These are phyloP conservation scores for Colletotrichum simmondsii DNA, from an alignment of 2,329 filamentous ascomycete genomes.

Conservation along the genomic window DNA sequence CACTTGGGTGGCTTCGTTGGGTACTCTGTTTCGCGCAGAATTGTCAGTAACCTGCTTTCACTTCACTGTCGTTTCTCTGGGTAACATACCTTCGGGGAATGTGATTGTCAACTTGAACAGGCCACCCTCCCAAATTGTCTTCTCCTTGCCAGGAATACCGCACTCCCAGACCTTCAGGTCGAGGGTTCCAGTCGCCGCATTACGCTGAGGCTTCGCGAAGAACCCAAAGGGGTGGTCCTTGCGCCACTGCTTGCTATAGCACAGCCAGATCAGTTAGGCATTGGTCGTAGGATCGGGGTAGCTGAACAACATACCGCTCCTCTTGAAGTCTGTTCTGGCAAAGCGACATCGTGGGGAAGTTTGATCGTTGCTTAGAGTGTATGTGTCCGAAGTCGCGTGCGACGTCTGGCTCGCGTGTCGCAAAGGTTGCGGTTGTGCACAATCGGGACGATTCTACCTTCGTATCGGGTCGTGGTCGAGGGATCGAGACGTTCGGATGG, in stretches of 20 bases:
- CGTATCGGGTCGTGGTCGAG: not conserved
- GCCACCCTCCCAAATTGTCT: conserved; percentile 98
- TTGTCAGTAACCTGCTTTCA: conserved; percentile 35
- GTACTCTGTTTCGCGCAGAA: conserved; percentile 74
- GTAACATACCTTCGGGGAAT: conserved; percentile 86
- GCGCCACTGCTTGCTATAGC: conserved; percentile 89
- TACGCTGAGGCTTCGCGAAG: conserved; percentile 89
- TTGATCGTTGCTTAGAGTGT: not conserved
- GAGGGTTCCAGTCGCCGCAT: conserved; percentile 76
- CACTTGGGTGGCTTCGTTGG: conserved; percentile 99
- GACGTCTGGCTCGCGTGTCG: conserved; percentile 13
- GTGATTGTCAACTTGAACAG: conserved; percentile 93
- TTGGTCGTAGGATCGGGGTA: conserved; percentile 15
- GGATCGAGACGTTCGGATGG: not conserved
- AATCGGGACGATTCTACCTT: not conserved
- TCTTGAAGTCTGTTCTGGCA: conserved; percentile 90
- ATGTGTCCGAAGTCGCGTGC: not conserved
- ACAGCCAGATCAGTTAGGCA: conserved; percentile 34
- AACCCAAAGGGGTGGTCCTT: conserved; percentile 98
- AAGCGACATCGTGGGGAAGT: conserved; percentile 74
- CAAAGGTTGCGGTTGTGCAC: not conserved
- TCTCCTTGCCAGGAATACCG: conserved; percentile 93
- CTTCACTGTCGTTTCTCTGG: not conserved
- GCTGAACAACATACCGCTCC: conserved; percentile 73
- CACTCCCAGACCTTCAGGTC: conserved; percentile 98